Percentiles rank a stretch among this genome's conserved stretches.
Conservation (phyloP, 306 rosid genomes). For the Pueraria montana region DNA sequence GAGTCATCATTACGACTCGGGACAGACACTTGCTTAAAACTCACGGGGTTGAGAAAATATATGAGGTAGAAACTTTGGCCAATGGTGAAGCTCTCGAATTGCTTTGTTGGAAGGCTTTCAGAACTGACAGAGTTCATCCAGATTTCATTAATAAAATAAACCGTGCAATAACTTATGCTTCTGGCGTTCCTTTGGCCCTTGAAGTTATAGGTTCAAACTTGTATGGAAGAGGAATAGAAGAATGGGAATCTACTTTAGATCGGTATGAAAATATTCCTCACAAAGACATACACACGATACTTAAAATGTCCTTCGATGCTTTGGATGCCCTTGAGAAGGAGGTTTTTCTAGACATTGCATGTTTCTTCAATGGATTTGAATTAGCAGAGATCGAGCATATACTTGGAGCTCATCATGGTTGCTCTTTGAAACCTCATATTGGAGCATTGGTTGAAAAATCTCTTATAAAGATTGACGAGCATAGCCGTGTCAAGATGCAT, state of each 20-base stretch:
- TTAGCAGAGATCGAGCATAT: too few species aligned
- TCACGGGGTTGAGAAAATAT: neutral
- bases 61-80: neutral
- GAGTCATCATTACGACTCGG: too few species aligned
- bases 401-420: too few species aligned
- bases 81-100: neutral
- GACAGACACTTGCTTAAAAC: too few species aligned
- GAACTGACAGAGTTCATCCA: neutral
- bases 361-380: too few species aligned
- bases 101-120: conserved; percentile 7
- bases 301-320: neutral
- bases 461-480: too few species aligned
- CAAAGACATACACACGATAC: neutral
- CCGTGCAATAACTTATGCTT: neutral
- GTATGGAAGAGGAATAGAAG: neutral
- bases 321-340: neutral
- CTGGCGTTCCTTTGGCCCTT: too few species aligned
- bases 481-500: too few species aligned
- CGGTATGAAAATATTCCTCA: neutral
- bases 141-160: neutral
- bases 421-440: too few species aligned
- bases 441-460: neutral
- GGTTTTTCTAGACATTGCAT: neutral
- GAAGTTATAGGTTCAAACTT: conserved; percentile 15
- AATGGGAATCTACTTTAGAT: neutral